A percentile compares a stretch with the other conserved stretches of the same genome.
These are phyloP conservation scores for Tetraselmis chui DNA, from an alignment of 139 green algal genomes.

Conservation along the genomic window DNA sequence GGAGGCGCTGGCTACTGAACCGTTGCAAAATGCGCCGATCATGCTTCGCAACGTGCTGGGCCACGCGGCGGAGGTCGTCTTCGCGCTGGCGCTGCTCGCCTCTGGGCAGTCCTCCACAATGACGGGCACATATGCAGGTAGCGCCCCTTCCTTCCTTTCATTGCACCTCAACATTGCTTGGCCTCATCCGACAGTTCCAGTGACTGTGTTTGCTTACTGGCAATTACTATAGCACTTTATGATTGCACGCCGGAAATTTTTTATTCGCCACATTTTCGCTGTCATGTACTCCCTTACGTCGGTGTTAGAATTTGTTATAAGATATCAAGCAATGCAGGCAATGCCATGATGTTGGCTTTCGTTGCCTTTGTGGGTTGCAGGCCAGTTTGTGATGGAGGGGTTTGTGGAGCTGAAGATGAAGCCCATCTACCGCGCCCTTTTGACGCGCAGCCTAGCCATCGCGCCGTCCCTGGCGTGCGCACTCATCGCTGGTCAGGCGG, in stretches of 20 bases:
- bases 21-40: background rate
- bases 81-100: conserved; percentile 46
- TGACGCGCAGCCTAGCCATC: conserved; percentile 49
- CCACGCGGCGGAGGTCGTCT: conserved; percentile 20
- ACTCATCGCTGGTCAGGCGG: conserved; percentile 12
- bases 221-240: too few species aligned
- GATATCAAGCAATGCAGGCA: too few species aligned
- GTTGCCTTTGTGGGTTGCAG: too few species aligned
- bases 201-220: too few species aligned
- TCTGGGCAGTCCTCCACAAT: conserved; percentile 67
- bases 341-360: too few species aligned
- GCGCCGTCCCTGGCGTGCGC: conserved; percentile 48
- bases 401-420: conserved; percentile 18
- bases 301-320: too few species aligned
- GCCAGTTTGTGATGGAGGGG: conserved; percentile 71
- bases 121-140: conserved; percentile 64
- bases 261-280: too few species aligned
- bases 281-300: too few species aligned
- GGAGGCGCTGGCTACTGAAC: background rate
- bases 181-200: too few species aligned
- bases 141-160: background rate
- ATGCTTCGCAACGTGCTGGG: background rate
- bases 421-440: conserved; percentile 21
- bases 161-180: background rate
- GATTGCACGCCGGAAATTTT: too few species aligned